Base-by-base conservation (phyloP, 2,329 filamentous ascomycete genomes). In the Hysterium pulicare region DNA sequence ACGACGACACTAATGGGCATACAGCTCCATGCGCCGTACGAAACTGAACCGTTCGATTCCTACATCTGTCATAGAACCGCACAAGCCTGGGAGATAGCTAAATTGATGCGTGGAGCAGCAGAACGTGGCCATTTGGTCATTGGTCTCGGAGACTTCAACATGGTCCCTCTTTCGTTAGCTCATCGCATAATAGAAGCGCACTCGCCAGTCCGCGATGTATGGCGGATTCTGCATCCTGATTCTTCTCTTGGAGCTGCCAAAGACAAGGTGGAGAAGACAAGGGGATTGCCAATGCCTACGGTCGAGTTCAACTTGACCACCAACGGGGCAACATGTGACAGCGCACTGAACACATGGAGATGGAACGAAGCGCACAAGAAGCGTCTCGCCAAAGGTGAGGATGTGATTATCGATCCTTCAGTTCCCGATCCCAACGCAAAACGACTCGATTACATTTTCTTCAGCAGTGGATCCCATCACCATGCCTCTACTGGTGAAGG, bases 51-150 rank as follows among this genome's bases (percentile, higher is more conserved):
- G 15, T 74, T 87, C 58, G 88, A 95, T 69, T 88, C 86, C 21
- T 97, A 98, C 70, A 73, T 90, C 38, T 90, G 87, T 62, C 93
- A 97, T 69, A 86, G 90, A 44, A 87, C 87, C 15, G 86, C 91
- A 3, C 91, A 98, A 71, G 86, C 90, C 38, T 98, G 93, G 93
- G 87, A 96, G 64, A 87, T 96, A 44, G 80, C 90, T 40, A 95
- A 95, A 66, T 76, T 95, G 33, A 85, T 96, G 71, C 83, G 87
- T 37, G 86, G 81, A 44, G 90, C 91, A 33, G 79, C 83, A 1
- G 86, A 90, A 53, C 76, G 85, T 11, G 89, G 90, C 5, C 87
- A 91, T 62, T 75, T 97, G 22, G 90, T 90, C 39, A 73, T 97
- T 33, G 90, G 84, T 5, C 72, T 95, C 41, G 93, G 93, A 20